These are phyloP conservation scores for Apiospora marii DNA, from an alignment of 2,329 filamentous ascomycete species.

Conservation along the genomic window DNA sequence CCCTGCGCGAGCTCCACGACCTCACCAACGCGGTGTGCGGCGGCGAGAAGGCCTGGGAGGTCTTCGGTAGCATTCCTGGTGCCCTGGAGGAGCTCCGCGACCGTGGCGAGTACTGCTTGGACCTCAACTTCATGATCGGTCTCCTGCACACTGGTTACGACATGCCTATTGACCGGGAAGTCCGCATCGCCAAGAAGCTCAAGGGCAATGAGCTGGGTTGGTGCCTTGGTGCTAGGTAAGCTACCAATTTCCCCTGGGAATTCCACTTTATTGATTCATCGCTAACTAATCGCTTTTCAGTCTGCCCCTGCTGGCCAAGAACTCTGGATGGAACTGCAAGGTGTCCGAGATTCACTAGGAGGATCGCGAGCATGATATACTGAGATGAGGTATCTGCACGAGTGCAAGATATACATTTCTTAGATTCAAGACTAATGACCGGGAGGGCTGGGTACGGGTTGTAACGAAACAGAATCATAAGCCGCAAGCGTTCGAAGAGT, in stretches of 20 bases:
- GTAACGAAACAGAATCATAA: slow-evolving; percentile 13
- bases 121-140: slow-evolving; percentile 95
- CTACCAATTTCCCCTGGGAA: slow-evolving; percentile 23
- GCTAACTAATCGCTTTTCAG: slow-evolving; percentile 56
- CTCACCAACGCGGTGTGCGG: slow-evolving; percentile 85
- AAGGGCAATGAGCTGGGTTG: slow-evolving; percentile 96
- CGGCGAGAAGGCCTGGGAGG: slow-evolving; percentile 78
- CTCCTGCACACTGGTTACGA: slow-evolving; percentile 95
- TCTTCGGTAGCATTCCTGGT: slow-evolving; percentile 78
- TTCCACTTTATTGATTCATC: not conserved
- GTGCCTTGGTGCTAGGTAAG: slow-evolving; percentile 95
- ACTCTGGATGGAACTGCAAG: slow-evolving; percentile 90
- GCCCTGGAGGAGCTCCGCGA: slow-evolving; percentile 82
- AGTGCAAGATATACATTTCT: not conserved
- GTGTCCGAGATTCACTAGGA: slow-evolving; percentile 74
- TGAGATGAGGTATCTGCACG: not conserved
- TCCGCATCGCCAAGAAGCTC: slow-evolving; percentile 99
- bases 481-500: not conserved
- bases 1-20: slow-evolving; percentile 86
- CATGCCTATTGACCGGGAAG: slow-evolving; percentile 95
- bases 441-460: not conserved
- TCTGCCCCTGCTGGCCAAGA: slow-evolving; percentile 81
- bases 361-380: slow-evolving; percentile 6
- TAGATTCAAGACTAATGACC: slow-evolving; percentile 14
- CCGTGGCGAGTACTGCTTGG: slow-evolving; percentile 90